Conservation (phyloP, 768 basidiomycete genomes). For the Phanerochaete carnosa region DNA sequence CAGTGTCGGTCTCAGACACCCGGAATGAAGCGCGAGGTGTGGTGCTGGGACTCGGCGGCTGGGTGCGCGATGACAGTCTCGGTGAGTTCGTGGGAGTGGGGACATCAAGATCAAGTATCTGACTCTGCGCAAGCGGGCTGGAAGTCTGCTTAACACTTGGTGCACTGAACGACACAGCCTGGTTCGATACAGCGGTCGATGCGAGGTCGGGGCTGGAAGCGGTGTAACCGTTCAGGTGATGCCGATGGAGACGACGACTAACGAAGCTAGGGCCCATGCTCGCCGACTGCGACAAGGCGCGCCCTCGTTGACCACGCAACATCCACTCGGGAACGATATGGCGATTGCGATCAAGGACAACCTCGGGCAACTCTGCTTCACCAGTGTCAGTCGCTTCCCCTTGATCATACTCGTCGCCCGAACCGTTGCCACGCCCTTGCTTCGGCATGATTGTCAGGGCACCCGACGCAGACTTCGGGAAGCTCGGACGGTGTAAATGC, state of each 20-base stretch:
- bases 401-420: slow-evolving; percentile 20
- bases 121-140: slow-evolving; percentile 16
- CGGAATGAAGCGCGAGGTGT: neutral
- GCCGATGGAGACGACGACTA: slow-evolving; percentile 36
- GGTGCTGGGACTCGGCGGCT: neutral
- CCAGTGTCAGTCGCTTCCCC: slow-evolving; percentile 45
- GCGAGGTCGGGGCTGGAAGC: slow-evolving; percentile 73
- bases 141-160: neutral
- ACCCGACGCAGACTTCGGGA: slow-evolving; percentile 28
- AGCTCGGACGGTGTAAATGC: slow-evolving; percentile 20
- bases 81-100: slow-evolving; percentile 29
- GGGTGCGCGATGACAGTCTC: slow-evolving; percentile 2
- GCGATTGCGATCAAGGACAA: slow-evolving; percentile 86
- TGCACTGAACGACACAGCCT: slow-evolving; percentile 33
- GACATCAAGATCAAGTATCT: slow-evolving; percentile 4
- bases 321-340: slow-evolving; percentile 97
- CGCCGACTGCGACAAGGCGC: slow-evolving; percentile 43
- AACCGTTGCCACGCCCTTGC: neutral
- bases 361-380: slow-evolving; percentile 91
- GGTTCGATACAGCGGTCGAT: slow-evolving; percentile 22
- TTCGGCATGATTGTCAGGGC: slow-evolving; percentile 4
- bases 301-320: slow-evolving; percentile 45
- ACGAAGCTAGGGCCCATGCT: slow-evolving; percentile 25
- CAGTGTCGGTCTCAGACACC: neutral
- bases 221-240: slow-evolving; percentile 47